Percentiles rank a stretch among this genome's conserved stretches.
Evolutionary conservation across 768 basidiomycete genomes (phyloP).

Genomic region (Boletus bicolor): DNA sequence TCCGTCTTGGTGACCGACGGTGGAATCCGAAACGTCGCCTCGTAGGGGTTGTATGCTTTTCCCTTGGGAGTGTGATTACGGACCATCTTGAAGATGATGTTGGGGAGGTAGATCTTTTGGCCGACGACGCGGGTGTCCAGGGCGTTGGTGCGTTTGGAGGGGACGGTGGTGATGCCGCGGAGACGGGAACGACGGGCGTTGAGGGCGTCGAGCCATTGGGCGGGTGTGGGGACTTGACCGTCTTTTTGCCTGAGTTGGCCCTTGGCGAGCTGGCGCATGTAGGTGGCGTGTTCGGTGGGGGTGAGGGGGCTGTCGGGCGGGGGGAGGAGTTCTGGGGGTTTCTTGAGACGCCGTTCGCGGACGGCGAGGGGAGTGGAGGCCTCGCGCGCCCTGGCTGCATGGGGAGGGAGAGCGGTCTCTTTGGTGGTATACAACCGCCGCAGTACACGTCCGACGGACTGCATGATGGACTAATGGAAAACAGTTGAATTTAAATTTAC

Average conservation of each 20-base stretch:
- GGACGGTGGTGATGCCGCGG: conserved; percentile 58
- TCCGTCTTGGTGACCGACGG: conserved; percentile 89
- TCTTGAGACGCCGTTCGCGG: conserved; percentile 58
- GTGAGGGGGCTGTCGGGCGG: conserved; percentile 53
- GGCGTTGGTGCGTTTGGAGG: conserved; percentile 35
- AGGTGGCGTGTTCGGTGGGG: conserved; percentile 60
- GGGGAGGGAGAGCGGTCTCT: conserved; percentile 45
- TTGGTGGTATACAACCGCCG: conserved; percentile 40
- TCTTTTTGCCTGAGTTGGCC: conserved; percentile 43
- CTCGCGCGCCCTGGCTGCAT: conserved; percentile 51
- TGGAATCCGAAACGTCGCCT: conserved; percentile 93
- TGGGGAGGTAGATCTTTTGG: conserved; percentile 85
- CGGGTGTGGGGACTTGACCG: conserved; percentile 42
- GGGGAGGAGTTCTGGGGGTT: conserved; percentile 38
- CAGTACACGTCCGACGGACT: conserved; percentile 29
- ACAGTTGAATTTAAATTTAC: too few species aligned
- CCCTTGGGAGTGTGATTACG: conserved; percentile 77
- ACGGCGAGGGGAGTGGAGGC: conserved; percentile 73
- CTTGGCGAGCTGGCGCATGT: conserved; percentile 53
- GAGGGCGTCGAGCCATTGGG: conserved; percentile 56
- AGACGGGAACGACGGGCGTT: conserved; percentile 60
- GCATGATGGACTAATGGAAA: conserved; percentile 20
- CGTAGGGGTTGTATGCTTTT: conserved; percentile 87
- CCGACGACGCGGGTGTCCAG: conserved; percentile 61
- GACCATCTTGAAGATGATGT: conserved; percentile 77